Evolutionary conservation across 2,329 filamentous ascomycete genomes (phyloP), one percentile per base, ranked within the genome.

Genomic region (Ascosphaera pollenicola): DNA sequence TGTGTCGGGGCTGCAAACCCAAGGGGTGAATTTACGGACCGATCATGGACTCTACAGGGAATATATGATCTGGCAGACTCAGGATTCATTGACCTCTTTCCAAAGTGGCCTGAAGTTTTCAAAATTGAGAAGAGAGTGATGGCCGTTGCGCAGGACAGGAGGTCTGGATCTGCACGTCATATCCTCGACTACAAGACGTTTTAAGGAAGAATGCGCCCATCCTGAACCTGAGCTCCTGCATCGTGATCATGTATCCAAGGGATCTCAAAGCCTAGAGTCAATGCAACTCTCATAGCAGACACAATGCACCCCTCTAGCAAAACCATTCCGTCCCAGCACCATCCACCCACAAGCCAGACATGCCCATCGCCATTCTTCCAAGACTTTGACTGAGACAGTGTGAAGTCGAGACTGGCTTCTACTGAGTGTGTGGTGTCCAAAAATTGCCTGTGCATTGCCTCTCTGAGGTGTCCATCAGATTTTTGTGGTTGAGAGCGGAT

Each of bases 321-420:
- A 1, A 75, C 69, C 69, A 75, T 69, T 2, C 70, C 70, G 49
- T 75, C 70, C 70, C 70, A 74, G 45, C 69, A 75, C 71, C 70
- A 75, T 0, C 68, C 66, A 4, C 70, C 70, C 1, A 62, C 59
- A 10, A 74, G 47, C 60, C 64, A 74, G 0, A 75, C 63, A 32
- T 63, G 60, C 6, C 61, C 59, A 38, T 69, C 55, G 0, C 69
- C 69, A 41, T 69, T 73, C 6, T 51, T 57, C 68, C 69, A 73
- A 2, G 26, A 10, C 7, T 37, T 15, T n/a, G n/a, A n/a, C n/a
- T n/a, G n/a, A n/a, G n/a, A n/a, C n/a, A n/a, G n/a, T n/a, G n/a
- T n/a, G n/a, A n/a, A n/a, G n/a, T n/a, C n/a, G n/a, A n/a, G n/a
- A n/a, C n/a, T n/a, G n/a, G n/a, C n/a, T n/a, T n/a, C n/a, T n/a